Conservation (phyloP, 805 yeast genomes). For the Candida rishiriensis region DNA sequence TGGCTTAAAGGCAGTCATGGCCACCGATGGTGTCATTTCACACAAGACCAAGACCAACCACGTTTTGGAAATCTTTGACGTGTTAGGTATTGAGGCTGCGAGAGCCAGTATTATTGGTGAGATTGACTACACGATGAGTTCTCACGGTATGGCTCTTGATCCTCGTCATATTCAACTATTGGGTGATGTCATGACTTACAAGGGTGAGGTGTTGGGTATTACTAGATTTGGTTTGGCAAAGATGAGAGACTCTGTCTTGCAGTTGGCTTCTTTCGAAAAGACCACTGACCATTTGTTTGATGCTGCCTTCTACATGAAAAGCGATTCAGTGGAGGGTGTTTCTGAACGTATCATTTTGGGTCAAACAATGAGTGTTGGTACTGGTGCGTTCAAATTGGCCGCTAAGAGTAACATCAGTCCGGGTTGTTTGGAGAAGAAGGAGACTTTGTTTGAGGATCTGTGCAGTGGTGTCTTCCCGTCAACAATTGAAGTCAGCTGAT, state of each 20-base stretch:
- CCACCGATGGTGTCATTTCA: constrained; percentile 94
- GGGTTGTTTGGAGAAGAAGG: constrained; percentile 32
- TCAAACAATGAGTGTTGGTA: constrained; percentile 96
- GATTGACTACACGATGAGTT: constrained; percentile 96
- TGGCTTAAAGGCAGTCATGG: constrained; percentile 93
- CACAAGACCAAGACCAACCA: constrained; percentile 86
- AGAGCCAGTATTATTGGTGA: constrained; percentile 88
- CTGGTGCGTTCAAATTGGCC: constrained; percentile 90
- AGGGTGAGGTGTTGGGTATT: constrained; percentile 97
- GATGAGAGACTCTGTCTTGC: constrained; percentile 97
- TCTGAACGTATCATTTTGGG: constrained; percentile 97
- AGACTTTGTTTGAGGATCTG: constrained; percentile 44
- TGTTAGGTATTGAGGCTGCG: constrained; percentile 97
- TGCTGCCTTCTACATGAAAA: constrained; percentile 97
- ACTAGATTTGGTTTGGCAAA: constrained; percentile 97
- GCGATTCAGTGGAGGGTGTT: constrained; percentile 94
- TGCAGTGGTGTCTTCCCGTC: constrained; percentile 25
- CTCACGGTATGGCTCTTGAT: constrained; percentile 99
- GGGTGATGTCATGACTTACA: constrained; percentile 98
- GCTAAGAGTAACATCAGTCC: constrained; percentile 46
- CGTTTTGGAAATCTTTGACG: constrained; percentile 81
- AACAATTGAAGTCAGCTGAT: constrained; percentile 10
- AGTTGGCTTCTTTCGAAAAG: constrained; percentile 95
- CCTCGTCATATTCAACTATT: constrained; percentile 97
- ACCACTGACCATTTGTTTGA: constrained; percentile 98